Conservation (phyloP, 208 protist species). For the Lotmaria passim region DNA sequence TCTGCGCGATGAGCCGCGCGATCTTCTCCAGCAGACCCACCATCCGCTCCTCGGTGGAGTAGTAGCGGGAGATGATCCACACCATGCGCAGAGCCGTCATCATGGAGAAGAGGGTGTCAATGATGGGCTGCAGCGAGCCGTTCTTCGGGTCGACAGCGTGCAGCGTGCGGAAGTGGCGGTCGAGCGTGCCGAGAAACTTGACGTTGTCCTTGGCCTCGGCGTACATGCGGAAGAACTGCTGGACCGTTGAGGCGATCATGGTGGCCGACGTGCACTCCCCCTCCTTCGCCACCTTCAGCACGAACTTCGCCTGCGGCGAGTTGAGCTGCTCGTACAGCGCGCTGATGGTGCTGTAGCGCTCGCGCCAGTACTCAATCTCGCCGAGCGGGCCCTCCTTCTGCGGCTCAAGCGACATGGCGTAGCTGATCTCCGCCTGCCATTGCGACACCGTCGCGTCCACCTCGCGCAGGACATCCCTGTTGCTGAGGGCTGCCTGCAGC, state of each 20-base stretch:
- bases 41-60: constrained; percentile 99
- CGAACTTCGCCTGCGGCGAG: constrained; percentile 92
- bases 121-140: constrained; percentile 93
- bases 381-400: constrained; percentile 94
- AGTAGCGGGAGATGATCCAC: constrained; percentile 99
- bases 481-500: constrained; percentile 72
- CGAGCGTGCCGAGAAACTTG: constrained; percentile 98
- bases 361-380: constrained; percentile 98
- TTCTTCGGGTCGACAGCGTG: constrained; percentile 80
- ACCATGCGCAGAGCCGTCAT: constrained; percentile 99
- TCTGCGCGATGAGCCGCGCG: constrained; percentile 95
- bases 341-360: constrained; percentile 95
- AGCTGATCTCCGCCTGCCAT: constrained; percentile 92
- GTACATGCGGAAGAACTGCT: constrained; percentile 96
- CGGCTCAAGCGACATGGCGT: constrained; percentile 90
- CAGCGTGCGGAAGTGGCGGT: constrained; percentile 98
- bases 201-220: constrained; percentile 99
- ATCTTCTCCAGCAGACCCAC: constrained; percentile 97
- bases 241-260: constrained; percentile 92
- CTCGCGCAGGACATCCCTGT: constrained; percentile 88
- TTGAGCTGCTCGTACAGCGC: constrained; percentile 98
- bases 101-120: constrained; percentile 97
- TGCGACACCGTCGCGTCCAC: constrained; percentile 88
- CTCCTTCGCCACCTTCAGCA: constrained; percentile 92
- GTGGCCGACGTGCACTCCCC: constrained; percentile 85